Evolutionary conservation across 768 basidiomycete species (phyloP).

Genomic region (Chalciporus pseudorubinellus): DNA sequence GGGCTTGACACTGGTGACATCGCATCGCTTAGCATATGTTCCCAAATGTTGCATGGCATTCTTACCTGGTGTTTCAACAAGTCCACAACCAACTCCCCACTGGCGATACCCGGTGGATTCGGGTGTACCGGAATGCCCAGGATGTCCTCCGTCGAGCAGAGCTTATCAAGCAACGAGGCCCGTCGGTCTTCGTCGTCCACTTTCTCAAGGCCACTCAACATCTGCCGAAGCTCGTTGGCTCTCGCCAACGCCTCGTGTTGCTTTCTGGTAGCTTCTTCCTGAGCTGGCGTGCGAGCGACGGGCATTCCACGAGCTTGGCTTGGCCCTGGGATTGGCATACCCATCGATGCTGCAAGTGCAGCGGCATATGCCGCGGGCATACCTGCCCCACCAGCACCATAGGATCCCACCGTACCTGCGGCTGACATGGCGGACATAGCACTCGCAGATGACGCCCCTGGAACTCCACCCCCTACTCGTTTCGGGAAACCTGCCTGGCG

Average conservation of each 20-base stretch:
- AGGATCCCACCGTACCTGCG: background rate
- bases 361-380: slow-evolving; percentile 14
- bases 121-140: slow-evolving; percentile 68
- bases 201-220: slow-evolving; percentile 67
- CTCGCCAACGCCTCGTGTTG: slow-evolving; percentile 49
- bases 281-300: slow-evolving; percentile 31
- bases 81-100: slow-evolving; percentile 66
- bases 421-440: background rate
- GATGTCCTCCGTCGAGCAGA: slow-evolving; percentile 69
- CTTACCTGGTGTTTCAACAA: slow-evolving; percentile 79
- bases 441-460: slow-evolving; percentile 22
- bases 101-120: slow-evolving; percentile 66
- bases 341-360: slow-evolving; percentile 14
- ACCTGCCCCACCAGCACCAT: slow-evolving; percentile 15
- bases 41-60: background rate
- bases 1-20: slow-evolving; percentile 63
- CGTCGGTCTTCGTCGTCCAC: slow-evolving; percentile 77
- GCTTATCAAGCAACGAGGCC: slow-evolving; percentile 62
- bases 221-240: slow-evolving; percentile 64
- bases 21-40: background rate
- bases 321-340: slow-evolving; percentile 20
- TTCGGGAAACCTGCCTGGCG: slow-evolving; percentile 54
- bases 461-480: slow-evolving; percentile 8
- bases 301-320: slow-evolving; percentile 15
- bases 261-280: slow-evolving; percentile 30